Evolutionary conservation across 495 filamentous ascomycete genomes (phyloP).

Genomic region (Cairneyella variabilis): DNA sequence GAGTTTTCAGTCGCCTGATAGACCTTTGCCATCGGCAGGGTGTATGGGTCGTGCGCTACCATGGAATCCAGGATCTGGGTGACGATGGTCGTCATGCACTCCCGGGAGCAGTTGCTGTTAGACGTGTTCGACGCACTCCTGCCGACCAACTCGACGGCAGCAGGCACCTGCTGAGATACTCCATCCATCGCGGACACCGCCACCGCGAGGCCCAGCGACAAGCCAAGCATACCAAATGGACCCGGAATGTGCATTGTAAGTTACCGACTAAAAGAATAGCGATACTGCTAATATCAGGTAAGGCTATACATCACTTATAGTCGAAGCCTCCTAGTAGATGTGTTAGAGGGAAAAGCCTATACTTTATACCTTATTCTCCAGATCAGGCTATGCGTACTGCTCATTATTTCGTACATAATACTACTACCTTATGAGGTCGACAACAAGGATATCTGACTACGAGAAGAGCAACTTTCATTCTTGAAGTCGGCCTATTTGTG

Average conservation of each 20-base stretch:
- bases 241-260: neutral
- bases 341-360: neutral
- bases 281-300: neutral
- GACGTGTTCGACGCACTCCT: neutral
- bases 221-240: neutral
- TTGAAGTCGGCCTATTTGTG: neutral
- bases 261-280: neutral
- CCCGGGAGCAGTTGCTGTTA: slow-evolving; percentile 3
- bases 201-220: neutral
- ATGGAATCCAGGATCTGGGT: slow-evolving; percentile 27
- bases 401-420: neutral
- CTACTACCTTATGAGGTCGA: neutral
- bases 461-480: neutral
- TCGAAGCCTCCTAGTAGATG: neutral
- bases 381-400: neutral
- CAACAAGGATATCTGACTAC: neutral
- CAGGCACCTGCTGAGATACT: neutral
- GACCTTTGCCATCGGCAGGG: slow-evolving; percentile 25
- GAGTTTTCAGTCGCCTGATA: slow-evolving; percentile 31
- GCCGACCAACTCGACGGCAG: neutral
- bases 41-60: slow-evolving; percentile 21
- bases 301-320: neutral
- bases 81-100: slow-evolving; percentile 26
- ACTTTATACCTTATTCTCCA: neutral
- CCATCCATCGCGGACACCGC: neutral